These are phyloP conservation scores for Tillandsia fasciculata DNA, from an alignment of 176 grass and related monocot genomes.

Conservation along the genomic window DNA sequence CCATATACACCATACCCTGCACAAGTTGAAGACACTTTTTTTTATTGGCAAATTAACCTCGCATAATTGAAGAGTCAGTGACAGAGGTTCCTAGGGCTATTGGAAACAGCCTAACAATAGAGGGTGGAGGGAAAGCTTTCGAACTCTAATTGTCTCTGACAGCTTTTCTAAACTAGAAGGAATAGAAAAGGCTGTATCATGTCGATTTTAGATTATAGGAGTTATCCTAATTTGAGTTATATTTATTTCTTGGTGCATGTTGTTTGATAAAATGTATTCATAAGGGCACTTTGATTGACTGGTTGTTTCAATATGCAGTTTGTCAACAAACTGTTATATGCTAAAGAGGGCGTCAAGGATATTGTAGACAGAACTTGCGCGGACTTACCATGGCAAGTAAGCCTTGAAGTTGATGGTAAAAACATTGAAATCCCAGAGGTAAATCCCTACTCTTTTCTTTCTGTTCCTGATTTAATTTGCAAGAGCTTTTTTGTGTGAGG, in stretches of 20 bases:
- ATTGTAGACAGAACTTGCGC: slow-evolving; percentile 87
- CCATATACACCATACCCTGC: no score
- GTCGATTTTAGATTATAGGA: no score
- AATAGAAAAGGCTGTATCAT: no score
- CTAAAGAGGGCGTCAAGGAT: slow-evolving; percentile 96
- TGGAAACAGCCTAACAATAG: no score
- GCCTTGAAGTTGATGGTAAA: slow-evolving; percentile 85
- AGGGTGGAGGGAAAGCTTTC: no score
- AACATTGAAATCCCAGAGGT: slow-evolving; percentile 82
- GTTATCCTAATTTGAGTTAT: not conserved
- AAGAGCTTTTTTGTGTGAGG: slow-evolving; percentile 1
- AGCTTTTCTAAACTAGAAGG: no score
- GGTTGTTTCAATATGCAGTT: slow-evolving; percentile 34
- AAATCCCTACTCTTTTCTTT: slow-evolving; percentile 17
- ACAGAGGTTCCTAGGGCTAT: no score
- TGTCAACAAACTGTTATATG: slow-evolving; percentile 94
- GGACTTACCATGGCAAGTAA: slow-evolving; percentile 82
- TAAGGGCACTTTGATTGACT: not conserved
- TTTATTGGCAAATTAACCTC: no score
- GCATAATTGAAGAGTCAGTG: no score
- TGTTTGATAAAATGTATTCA: not conserved
- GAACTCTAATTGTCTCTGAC: no score
- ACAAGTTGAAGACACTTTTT: no score
- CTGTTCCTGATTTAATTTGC: slow-evolving; percentile 6
- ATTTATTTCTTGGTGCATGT: not conserved